Conservation (phyloP, 202 grass and related monocot genomes). For the Panicum hallii region DNA sequence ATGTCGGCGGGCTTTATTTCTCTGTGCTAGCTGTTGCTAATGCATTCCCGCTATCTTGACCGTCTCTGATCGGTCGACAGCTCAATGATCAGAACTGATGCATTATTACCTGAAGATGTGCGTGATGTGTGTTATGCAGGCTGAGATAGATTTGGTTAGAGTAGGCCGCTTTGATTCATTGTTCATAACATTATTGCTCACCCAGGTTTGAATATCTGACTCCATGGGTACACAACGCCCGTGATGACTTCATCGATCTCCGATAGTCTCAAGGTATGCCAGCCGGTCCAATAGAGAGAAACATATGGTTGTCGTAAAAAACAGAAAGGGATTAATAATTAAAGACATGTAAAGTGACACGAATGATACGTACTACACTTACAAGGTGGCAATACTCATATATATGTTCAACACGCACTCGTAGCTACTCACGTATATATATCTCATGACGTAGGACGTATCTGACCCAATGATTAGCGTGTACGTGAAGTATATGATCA, state of each 20-base stretch:
- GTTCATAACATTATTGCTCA: neutral
- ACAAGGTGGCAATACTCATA: too few relatives aligned
- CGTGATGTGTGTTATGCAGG: neutral
- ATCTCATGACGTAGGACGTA: too few relatives aligned
- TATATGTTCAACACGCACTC: too few relatives aligned
- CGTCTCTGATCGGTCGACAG: conserved; percentile 7
- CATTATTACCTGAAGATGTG: neutral
- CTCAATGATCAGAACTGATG: neutral
- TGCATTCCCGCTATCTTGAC: neutral
- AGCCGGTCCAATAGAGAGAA: neutral
- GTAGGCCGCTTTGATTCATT: neutral
- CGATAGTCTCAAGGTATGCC: too few relatives aligned
- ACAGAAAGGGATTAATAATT: neutral
- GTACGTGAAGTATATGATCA: too few relatives aligned
- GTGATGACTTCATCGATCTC: too few relatives aligned
- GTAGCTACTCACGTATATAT: too few relatives aligned
- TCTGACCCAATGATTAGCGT: too few relatives aligned
- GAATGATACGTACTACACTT: too few relatives aligned
- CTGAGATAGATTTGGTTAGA: neutral
- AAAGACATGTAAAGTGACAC: neutral
- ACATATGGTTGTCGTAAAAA: neutral
- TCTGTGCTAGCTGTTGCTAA: neutral
- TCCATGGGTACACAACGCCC: too few relatives aligned
- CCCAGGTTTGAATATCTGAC: too few relatives aligned
- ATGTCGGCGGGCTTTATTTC: neutral